Evolutionary conservation across 2,329 filamentous ascomycete species (phyloP).

Genomic region (Salinomyces thailandicus): DNA sequence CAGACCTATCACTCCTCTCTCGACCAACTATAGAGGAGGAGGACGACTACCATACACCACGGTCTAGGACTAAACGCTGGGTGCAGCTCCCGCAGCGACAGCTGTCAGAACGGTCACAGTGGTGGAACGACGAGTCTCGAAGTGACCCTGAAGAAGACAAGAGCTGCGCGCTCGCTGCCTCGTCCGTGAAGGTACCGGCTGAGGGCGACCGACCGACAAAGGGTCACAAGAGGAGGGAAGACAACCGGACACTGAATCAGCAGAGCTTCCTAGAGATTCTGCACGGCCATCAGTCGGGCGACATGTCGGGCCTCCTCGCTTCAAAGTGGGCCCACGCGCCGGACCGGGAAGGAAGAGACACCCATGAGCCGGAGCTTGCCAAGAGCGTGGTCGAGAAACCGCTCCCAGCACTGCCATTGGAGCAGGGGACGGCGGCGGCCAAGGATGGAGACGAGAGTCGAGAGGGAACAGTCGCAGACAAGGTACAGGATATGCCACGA

Average conservation of each 20-base stretch:
- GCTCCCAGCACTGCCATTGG: not conserved
- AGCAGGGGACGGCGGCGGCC: not conserved
- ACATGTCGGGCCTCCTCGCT: slow-evolving; percentile 24
- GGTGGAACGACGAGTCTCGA: slow-evolving; percentile 69
- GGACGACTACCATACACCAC: slow-evolving; percentile 19
- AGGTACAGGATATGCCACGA: not conserved
- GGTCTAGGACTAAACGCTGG: slow-evolving; percentile 24
- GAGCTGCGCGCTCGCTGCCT: slow-evolving; percentile 9
- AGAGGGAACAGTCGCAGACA: not conserved
- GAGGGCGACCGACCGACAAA: slow-evolving; percentile 1
- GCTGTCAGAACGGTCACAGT: slow-evolving; percentile 67
- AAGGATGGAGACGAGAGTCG: not conserved
- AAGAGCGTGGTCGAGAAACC: slow-evolving; percentile 1
- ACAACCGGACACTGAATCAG: slow-evolving; percentile 40
- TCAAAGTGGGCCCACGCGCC: slow-evolving; percentile 9
- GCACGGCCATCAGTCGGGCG: slow-evolving; percentile 30
- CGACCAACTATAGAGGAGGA: slow-evolving; percentile 9
- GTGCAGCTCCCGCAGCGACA: slow-evolving; percentile 33
- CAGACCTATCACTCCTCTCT: slow-evolving; percentile 5
- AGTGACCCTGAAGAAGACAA: slow-evolving; percentile 43
- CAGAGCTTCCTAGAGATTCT: slow-evolving; percentile 38
- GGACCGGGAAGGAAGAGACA: slow-evolving; percentile 4
- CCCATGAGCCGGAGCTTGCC: not conserved
- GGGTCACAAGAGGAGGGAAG: slow-evolving; percentile 33
- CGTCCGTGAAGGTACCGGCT: slow-evolving; percentile 2